Evolutionary conservation across 306 rosid genomes (phyloP).

Genomic region (Prunus campanulata): DNA sequence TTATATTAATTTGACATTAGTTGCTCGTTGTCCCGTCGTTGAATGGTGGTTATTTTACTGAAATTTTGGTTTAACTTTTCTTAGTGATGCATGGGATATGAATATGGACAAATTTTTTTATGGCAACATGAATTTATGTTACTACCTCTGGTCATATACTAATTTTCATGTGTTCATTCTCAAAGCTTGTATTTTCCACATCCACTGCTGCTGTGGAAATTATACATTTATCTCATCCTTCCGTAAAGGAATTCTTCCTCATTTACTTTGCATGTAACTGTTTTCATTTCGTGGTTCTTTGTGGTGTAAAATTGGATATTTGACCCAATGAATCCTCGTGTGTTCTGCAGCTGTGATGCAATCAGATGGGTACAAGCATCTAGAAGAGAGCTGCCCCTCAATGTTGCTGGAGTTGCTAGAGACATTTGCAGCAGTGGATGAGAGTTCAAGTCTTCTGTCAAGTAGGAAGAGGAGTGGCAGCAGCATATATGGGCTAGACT

Average conservation of each 20-base stretch:
- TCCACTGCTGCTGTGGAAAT: too few species aligned
- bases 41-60: not conserved
- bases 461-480: slow-evolving; percentile 66
- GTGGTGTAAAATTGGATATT: slow-evolving; percentile 3
- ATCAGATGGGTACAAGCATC: slow-evolving; percentile 72
- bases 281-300: not conserved
- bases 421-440: slow-evolving; percentile 73
- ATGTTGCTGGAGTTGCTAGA: slow-evolving; percentile 74
- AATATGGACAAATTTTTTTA: not conserved
- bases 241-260: not conserved
- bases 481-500: slow-evolving; percentile 58
- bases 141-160: not conserved
- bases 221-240: not conserved
- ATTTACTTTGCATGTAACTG: not conserved
- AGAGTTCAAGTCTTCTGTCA: slow-evolving; percentile 38
- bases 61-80: not conserved
- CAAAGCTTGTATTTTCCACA: not conserved
- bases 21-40: not conserved
- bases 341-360: slow-evolving; percentile 80
- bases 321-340: slow-evolving; percentile 16
- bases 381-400: slow-evolving; percentile 79
- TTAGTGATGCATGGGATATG: not conserved
- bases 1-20: not conserved
- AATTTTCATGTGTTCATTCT: not conserved
- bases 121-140: not conserved